phyloP scores from a whole-genome alignment of 306 rosid genomes.

The Alnus rubra region DNA sequence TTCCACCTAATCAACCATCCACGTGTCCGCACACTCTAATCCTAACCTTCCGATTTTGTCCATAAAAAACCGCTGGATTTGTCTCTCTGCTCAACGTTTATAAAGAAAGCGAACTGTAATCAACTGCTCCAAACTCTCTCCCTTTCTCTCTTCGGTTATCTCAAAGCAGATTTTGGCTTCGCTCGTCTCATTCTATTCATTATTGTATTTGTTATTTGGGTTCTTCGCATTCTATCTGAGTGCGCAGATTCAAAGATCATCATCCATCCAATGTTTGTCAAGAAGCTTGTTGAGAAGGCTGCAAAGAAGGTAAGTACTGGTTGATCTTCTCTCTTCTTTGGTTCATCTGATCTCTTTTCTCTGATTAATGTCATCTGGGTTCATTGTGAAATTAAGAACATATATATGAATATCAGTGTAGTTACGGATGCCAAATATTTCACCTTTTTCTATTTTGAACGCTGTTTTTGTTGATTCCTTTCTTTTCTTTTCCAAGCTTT shows the following conservation, averaged over 20 bases:
- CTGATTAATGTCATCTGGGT: neutral
- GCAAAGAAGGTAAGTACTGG: slow-evolving; percentile 60
- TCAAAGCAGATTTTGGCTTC: slow-evolving; percentile 43
- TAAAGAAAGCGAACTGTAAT: slow-evolving; percentile 29
- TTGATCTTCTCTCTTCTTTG: slow-evolving; percentile 5
- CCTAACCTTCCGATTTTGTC: slow-evolving; percentile 27
- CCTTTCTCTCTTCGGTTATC: slow-evolving; percentile 43
- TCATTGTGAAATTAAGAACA: neutral
- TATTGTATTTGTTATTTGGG: neutral
- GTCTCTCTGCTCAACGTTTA: slow-evolving; percentile 11
- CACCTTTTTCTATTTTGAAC: neutral
- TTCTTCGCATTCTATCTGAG: slow-evolving; percentile 1
- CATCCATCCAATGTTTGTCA: slow-evolving; percentile 61
- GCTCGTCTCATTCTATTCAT: neutral
- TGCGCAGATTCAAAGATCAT: slow-evolving; percentile 17
- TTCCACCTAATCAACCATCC: slow-evolving; percentile 29
- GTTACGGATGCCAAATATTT: neutral
- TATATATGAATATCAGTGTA: too few relatives aligned
- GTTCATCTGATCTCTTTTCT: neutral
- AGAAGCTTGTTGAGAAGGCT: slow-evolving; percentile 85
- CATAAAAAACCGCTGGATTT: slow-evolving; percentile 31
- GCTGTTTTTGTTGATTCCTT: neutral
- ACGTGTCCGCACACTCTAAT: slow-evolving; percentile 39
- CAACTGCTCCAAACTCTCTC: slow-evolving; percentile 37
- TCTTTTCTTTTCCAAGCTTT: neutral